phyloP scores from a whole-genome alignment of 768 basidiomycete species.

The Auricularia heimuer region DNA sequence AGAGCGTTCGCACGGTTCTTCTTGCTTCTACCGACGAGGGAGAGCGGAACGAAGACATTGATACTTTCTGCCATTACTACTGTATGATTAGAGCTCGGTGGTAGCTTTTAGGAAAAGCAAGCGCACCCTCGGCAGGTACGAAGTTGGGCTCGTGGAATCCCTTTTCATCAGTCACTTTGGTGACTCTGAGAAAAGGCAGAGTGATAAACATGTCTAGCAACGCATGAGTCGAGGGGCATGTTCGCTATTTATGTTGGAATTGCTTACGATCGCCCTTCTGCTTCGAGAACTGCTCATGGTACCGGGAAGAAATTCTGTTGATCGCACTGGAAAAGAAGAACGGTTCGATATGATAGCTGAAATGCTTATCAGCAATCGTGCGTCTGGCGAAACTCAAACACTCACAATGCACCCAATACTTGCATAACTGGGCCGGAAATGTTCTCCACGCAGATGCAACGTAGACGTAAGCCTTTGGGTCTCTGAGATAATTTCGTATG shows the following conservation, averaged over 20 bases:
- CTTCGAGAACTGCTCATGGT: neutral
- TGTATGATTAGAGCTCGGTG: neutral
- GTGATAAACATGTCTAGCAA: constrained; percentile 1
- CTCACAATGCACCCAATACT: neutral
- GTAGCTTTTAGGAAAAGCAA: neutral
- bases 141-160: neutral
- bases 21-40: neutral
- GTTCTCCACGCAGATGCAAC: neutral
- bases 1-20: neutral
- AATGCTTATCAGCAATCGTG: no score
- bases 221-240: neutral
- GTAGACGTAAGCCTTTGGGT: neutral
- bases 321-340: neutral
- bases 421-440: neutral
- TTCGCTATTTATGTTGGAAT: neutral
- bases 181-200: neutral
- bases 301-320: neutral
- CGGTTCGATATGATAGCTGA: neutral
- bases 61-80: neutral
- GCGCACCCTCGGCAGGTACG: neutral
- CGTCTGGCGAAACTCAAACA: neutral
- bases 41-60: neutral
- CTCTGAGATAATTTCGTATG: no score
- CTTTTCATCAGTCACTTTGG: neutral
- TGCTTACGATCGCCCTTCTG: neutral